Base-by-base conservation (phyloP, 139 green algal species). In the Tetradesmus obliquus region DNA sequence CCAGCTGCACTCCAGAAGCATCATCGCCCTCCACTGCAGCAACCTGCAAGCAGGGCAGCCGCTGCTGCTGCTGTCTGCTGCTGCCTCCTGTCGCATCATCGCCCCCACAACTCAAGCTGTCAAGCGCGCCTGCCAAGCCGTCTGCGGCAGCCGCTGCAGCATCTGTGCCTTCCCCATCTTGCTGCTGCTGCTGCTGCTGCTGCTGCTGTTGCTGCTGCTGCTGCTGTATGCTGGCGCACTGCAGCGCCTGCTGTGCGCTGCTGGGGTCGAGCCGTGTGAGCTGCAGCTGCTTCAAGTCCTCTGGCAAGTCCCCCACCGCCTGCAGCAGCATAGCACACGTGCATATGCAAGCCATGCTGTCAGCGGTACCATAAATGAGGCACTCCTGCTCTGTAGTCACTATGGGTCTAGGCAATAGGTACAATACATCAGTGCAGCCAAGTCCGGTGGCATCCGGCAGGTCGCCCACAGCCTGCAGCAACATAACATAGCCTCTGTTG, bases 1-100 rank as follows among this genome's bases (percentile, higher is more conserved):
- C 76, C 76, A 82, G 76, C 76, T 82, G 76, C 76, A 82, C 76
- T 22, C 76, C n/a, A 51, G 76, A 82, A 4, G 76, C 76, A 55
- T 82, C 76, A 53, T 82, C 76, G 7, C 76, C 76, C 6, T 82
- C 76, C 4, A 82, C 24, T 51, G 8, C 76, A 10, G 76, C 76
- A 15, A 82, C n/a, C 24, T 4, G n/a, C 7, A 51, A 82, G 24
- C 76, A 53, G 8, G 76, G 76, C 76, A 82, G 22, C 76, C 15
- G 76, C 76, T 17, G 7, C 76, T 82, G 76, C 2, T 82, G 76
- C 76, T 82, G 76, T 9, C 6, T 55, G 76, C 66, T 76, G 76
- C 76, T 82, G 24, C 24, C n/a, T 55, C 24, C 76, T 55, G 76
- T n/a, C 53, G n/a, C 76, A 24, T 8, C 17, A 82, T 15, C n/a